Percentiles rank a stretch among this genome's conserved stretches.
Conservation (phyloP, 176 grass and related monocot genomes). For the Avena insularis region DNA sequence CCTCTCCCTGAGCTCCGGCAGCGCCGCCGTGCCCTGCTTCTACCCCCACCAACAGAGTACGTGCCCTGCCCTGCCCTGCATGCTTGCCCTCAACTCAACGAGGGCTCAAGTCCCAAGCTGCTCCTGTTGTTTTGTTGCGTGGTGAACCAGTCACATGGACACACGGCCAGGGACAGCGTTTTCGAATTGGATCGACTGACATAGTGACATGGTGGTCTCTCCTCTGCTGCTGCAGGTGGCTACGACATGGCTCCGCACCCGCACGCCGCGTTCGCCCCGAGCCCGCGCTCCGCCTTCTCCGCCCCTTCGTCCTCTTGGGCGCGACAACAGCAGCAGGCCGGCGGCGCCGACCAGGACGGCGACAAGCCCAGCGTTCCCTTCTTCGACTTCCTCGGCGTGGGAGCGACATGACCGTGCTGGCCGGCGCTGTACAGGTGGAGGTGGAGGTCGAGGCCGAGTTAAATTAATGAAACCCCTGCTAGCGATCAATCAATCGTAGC, state of each 20-base stretch:
- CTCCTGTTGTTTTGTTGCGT: background rate
- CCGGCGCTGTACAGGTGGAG: conserved; percentile 47
- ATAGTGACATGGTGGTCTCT: background rate
- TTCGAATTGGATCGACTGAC: background rate
- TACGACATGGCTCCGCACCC: conserved; percentile 50
- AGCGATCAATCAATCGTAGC: conserved; percentile 6
- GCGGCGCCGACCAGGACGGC: conserved; percentile 19
- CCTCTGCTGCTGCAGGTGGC: conserved; percentile 17
- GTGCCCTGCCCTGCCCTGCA: conserved; percentile 27
- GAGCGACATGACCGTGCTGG: conserved; percentile 49
- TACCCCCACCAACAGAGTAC: conserved; percentile 41
- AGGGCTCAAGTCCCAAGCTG: conserved; percentile 1
- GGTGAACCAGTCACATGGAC: conserved; percentile 2
- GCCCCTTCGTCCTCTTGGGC: conserved; percentile 30
- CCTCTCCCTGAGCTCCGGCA: conserved; percentile 66
- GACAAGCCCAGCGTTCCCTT: conserved; percentile 48
- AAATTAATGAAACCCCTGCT: background rate
- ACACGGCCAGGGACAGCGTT: background rate
- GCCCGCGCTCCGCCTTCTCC: conserved; percentile 58
- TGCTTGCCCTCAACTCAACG: background rate
- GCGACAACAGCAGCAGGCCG: background rate
- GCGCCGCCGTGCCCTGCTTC: conserved; percentile 46
- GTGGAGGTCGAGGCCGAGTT: conserved; percentile 25
- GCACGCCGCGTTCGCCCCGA: conserved; percentile 45
- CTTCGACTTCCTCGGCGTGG: conserved; percentile 89